Evolutionary conservation across 495 filamentous ascomycete genomes (phyloP), one percentile per base, ranked within the genome.

Genomic region (Podospora pseudoanserina): DNA sequence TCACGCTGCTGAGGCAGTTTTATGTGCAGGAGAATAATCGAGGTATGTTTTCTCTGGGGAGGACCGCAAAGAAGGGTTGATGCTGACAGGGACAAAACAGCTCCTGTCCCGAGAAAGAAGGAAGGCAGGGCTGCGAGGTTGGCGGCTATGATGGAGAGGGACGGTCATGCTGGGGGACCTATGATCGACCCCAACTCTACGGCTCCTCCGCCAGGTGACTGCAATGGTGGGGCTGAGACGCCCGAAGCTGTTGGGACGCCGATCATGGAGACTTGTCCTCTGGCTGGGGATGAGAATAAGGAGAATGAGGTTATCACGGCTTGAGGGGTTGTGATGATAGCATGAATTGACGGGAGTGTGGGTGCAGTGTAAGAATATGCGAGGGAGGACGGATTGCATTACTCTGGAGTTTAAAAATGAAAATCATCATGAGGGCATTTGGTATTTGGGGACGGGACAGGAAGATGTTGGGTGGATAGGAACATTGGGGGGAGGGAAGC

Each of bases 11-110:
- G 68, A 85, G 96, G 65, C 88, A 92, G 65, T 99, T 99, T 77
- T 99, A 99, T 76, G 89, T 97, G 18, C 96, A 98, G 80, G 92
- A 98, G 76, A 99, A 99, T 78, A 90, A 89, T 60, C 89, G 92
- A 83, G 91, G 91, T 91, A 79, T 67, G 77, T 68, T 60, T 39
- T 15, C 11, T 28, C 16, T 11, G 26, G 34, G 49, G 18, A 23
- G 7, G 23, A 4, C 19, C 16, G 0, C 55, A 34, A 5, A 61
- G 26, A 20, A 20, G 23, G 57, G 53, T 62, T 65, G 4, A 69
- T 26, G n/a, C 26, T 28, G 59, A 61, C 59, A 15, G 16, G 13
- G 20, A 7, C 49, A 13, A 6, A 20, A n/a, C 57, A 84, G 82
- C 82, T 2, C 82, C 82, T 6, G 79, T 83, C 26, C 82, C 82